These are phyloP conservation scores for Quaeritorhiza haematococci DNA, from an alignment of 371 early-diverging fungal species.

Conservation along the genomic window DNA sequence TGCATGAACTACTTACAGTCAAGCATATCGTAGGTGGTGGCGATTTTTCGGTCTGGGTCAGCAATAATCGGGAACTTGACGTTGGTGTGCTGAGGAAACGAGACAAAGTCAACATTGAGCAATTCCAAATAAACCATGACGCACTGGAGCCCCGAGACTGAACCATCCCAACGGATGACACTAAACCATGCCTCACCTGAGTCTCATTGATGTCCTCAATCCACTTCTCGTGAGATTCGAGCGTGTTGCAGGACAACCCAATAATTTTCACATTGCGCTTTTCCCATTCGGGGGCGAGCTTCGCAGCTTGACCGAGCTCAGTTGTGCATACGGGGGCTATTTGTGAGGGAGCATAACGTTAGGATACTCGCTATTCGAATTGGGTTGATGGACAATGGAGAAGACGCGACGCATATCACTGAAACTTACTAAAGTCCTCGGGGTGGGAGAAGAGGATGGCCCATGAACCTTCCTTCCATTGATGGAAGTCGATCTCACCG, in stretches of 20 bases:
- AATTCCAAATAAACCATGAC: too few relatives aligned
- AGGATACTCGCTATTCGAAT: too few relatives aligned
- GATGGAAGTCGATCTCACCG: constrained; percentile 85
- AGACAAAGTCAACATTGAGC: too few relatives aligned
- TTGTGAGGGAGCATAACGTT: not conserved
- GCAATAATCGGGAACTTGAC: constrained; percentile 91
- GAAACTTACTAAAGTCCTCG: not conserved
- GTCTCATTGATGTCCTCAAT: constrained; percentile 84
- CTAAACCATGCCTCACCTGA: constrained; percentile 15
- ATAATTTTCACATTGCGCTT: constrained; percentile 83
- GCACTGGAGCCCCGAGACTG: too few relatives aligned
- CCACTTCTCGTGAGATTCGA: constrained; percentile 80
- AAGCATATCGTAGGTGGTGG: constrained; percentile 90
- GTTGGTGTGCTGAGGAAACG: too few relatives aligned
- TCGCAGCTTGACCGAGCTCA: constrained; percentile 87
- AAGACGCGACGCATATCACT: too few relatives aligned
- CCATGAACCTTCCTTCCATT: constrained; percentile 82
- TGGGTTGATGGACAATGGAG: too few relatives aligned
- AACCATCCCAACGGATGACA: too few relatives aligned
- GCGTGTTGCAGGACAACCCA: constrained; percentile 83
- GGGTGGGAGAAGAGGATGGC: constrained; percentile 85
- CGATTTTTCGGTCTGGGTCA: constrained; percentile 70
- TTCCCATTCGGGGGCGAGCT: constrained; percentile 68
- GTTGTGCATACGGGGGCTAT: constrained; percentile 91
- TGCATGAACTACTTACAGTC: too few relatives aligned